Evolutionary conservation across 108 stramenopile species (phyloP).

Genomic region (Pseudonitzschia pungens): DNA sequence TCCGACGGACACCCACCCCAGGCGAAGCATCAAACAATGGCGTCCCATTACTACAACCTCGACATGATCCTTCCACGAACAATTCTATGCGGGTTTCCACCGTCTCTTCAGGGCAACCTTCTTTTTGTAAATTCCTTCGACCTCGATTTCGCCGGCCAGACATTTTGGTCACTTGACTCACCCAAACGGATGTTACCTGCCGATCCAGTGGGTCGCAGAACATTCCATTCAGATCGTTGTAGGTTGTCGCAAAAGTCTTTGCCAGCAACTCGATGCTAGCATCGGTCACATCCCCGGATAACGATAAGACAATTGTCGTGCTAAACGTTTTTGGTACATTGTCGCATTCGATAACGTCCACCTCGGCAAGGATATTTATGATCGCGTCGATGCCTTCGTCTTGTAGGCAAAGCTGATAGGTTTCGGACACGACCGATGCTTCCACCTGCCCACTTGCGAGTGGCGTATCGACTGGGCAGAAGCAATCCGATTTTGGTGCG

Average conservation of each 20-base stretch:
- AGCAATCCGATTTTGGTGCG: slow-evolving; percentile 17
- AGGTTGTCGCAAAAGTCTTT: not conserved
- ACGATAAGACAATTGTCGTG: not conserved
- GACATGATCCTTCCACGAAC: slow-evolving; percentile 5
- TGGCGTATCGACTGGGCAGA: not conserved
- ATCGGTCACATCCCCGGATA: not conserved
- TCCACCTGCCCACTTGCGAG: not conserved
- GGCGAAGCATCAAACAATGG: not conserved
- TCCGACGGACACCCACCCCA: no score
- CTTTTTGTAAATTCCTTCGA: not conserved
- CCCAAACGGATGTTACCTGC: not conserved
- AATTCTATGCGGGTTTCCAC: slow-evolving; percentile 3
- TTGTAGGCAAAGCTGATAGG: not conserved
- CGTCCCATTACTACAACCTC: not conserved
- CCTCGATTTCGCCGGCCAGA: not conserved
- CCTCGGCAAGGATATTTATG: slow-evolving; percentile 7
- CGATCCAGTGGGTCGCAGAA: slow-evolving; percentile 13
- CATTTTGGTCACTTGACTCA: not conserved
- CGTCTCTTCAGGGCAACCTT: not conserved
- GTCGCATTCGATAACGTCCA: slow-evolving; percentile 13
- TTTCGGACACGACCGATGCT: not conserved
- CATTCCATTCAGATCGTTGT: slow-evolving; percentile 1
- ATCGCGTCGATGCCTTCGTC: not conserved
- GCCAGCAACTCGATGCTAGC: not conserved
- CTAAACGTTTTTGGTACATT: not conserved